Percentiles rank a stretch among this genome's conserved stretches.
Conservation (phyloP, 352 stramenopile genomes). For the Phytopythium litorale region DNA sequence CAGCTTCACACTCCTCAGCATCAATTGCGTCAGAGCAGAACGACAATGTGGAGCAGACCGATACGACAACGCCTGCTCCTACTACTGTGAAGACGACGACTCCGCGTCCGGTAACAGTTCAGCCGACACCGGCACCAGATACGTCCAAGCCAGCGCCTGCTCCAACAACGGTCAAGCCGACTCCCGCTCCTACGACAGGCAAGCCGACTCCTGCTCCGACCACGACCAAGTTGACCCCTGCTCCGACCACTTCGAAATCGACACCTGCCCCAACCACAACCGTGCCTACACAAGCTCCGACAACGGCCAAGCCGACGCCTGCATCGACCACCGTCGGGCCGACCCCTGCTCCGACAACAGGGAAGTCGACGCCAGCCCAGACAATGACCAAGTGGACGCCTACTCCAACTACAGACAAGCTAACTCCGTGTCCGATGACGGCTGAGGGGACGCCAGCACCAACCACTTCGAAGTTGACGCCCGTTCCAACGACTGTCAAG, state of each 20-base stretch:
- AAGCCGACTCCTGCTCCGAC: neutral
- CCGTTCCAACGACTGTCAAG: neutral
- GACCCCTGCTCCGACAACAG: neutral
- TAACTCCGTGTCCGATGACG: neutral
- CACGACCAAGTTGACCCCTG: neutral
- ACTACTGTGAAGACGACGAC: slow-evolving; percentile 1
- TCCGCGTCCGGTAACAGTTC: neutral
- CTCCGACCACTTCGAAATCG: neutral
- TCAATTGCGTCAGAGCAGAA: too few species aligned
- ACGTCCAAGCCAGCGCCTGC: too few species aligned
- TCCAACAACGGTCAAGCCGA: slow-evolving; percentile 1
- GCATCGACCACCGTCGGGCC: neutral
- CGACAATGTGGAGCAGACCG: neutral
- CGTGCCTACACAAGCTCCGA: neutral
- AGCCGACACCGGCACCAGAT: neutral
- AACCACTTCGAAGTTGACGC: neutral
- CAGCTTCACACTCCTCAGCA: too few species aligned
- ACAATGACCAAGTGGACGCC: neutral
- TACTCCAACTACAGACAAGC: too few species aligned
- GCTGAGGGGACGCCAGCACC: neutral
- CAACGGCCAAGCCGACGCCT: neutral
- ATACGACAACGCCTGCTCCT: slow-evolving; percentile 3
- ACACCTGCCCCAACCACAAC: neutral
- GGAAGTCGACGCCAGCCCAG: neutral
- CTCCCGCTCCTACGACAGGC: neutral